Base-by-base conservation (phyloP, 108 stramenopile genomes). In the Nitzschia sp. region DNA sequence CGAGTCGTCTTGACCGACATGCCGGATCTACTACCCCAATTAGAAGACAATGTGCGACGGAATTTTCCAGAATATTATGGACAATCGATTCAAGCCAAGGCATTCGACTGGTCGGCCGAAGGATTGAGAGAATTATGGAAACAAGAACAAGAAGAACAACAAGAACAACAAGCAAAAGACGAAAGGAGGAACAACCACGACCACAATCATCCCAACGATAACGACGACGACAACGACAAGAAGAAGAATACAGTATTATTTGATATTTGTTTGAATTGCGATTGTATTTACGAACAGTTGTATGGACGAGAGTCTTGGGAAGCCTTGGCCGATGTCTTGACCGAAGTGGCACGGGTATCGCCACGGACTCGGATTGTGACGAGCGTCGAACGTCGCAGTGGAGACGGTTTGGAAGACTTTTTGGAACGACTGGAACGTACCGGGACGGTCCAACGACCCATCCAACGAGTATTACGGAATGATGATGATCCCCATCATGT, bases 201-300 rank as follows among this genome's bases (percentile, higher is more conserved):
- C 28, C 3, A 31, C 3, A 36, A 53, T 13, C 72, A 58, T n/a
- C 45, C 71, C 0, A n/a, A n/a, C n/a, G n/a, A n/a, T n/a, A 8
- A 8, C 13, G 8, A n/a, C 19, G n/a, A n/a, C n/a, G 11, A 66
- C 66, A 46, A 53, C 6, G 34, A 66, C 66, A 26, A 30, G 19
- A 55, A 55, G n/a, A 0, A 21, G 9, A 28, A 50, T 28, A 52
- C 31, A 23, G 8, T 11, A 15, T 58, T 69, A 11, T 91, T 94
- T 79, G 90, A 91, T 48, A 71, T 91, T 41, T 83, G 90, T 34
- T 47, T 94, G 22, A 90, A 91, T 63, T 94, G 90, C 52, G 93
- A 94, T 66, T 94, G 93, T 71, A 74, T 94, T 9, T 94, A 84
- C 65, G 90, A 90, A 66, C 90, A 88, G 19, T 64, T 94, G 27